Evolutionary conservation across 306 rosid species (phyloP), one percentile per base, ranked within the genome.

Genomic region (Trichosanthes truncata): DNA sequence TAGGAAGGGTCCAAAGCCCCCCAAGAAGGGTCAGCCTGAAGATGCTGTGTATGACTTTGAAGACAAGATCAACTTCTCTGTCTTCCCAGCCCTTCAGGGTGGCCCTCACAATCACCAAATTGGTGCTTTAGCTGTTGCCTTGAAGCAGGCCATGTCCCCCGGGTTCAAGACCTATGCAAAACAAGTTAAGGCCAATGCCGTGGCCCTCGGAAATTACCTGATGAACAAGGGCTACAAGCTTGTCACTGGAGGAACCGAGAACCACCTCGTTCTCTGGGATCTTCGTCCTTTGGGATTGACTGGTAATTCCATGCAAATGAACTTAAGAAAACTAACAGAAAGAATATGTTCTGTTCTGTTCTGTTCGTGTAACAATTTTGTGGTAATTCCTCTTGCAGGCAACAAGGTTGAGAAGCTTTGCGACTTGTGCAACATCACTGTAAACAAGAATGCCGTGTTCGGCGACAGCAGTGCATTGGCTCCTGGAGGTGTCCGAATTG

Each of bases 391-490:
- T 81, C 35, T 74, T 83, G 82, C 87, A 93, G 98, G 98, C 83
- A 93, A 93, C 75, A 93, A 93, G 96, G 98, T 93, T n/a, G 98
- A 93, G 89, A 93, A 93, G 87, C 96, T 93, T 11, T 93, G 98
- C 80, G 98, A 93, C 62, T 88, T 93, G 21, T 89, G 93, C 78
- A 90, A 87, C 88, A 93, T 93, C 63, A 93, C 98, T 9, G 98
- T 93, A n/a, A 93, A 93, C 89, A 93, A 93, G 85, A 93, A 93
- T 71, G 98, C 98, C 12, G 98, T 93, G 82, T 93, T 91, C 65
- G 98, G 98, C 43, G 98, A 94, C 77, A 92, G 98, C 90, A 94
- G 98, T 82, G 98, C 98, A 80, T 84, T 94, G 93, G 94, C 98
- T 61, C 98, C 98, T 6, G 98, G 98, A 35, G 98, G 98, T 45